Base-by-base conservation (phyloP, 2,329 filamentous ascomycete species). In the Ceratocystis albifundus region DNA sequence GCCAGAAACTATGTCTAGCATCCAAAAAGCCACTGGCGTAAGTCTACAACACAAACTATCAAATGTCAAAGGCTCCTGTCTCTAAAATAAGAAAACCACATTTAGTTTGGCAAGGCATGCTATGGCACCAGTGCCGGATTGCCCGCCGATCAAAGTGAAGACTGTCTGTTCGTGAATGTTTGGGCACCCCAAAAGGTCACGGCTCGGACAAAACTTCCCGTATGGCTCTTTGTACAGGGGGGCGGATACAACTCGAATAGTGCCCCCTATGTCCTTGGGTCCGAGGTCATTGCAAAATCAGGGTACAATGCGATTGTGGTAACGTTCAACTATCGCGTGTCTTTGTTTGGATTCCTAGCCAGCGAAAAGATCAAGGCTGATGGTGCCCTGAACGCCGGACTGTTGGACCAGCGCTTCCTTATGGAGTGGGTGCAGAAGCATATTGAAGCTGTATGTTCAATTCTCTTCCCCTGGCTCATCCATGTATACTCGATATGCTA, bases 351-450 rank as follows among this genome's bases (percentile, higher is more conserved):
- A 0, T 82, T 82, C 68, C 70, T 81, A 2, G 76, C 77, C 0
- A 75, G 78, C 1, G 67, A 74, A 2, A 74, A 77, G 10, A 72
- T 79, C 2, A 62, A 72, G 0, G 61, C 65, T 0, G 65, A 55
- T 15, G 69, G 70, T 72, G 69, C 36, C 4, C 69, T 76, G 1
- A 79, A 79, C 67, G 76, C 74, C 68, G 77, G 77, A 1, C 72
- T 79, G 0, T 77, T 75, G 70, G 81, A 84, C 68, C 80, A 82
- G 69, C 72, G 77, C 1, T 71, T 78, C 12, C 80, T 80, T 0
- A 71, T 81, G 7, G 74, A 81, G 70, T 84, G 81, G 81, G 76
- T 80, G 0, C 74, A 79, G 44, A 74, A 79, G 45, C 76, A 88
- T 68, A 86, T 88, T 53, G 72, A 74, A 36, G 73, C 79, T 72